Evolutionary conservation across 2,329 filamentous ascomycete species (phyloP).

Genomic region (Periglandula ipomoeae): DNA sequence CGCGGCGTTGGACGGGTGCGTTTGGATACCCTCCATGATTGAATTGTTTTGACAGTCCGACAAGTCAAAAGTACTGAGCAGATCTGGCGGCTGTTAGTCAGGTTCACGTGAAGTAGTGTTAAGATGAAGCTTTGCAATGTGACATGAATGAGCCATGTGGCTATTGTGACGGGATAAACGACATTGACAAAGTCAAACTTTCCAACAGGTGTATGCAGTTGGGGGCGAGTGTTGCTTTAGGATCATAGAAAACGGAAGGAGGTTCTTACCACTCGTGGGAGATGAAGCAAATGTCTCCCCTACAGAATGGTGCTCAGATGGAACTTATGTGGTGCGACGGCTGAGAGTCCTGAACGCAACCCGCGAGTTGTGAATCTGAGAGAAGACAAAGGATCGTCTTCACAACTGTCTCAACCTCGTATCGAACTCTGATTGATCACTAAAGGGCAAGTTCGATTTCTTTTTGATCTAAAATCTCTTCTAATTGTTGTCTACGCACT

Average conservation of each 20-base stretch:
- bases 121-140: background rate
- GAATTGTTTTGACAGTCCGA: slow-evolving; percentile 13
- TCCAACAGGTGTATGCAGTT: background rate
- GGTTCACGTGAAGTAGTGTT: background rate
- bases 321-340: slow-evolving; percentile 14
- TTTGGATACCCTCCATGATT: slow-evolving; percentile 81
- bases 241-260: slow-evolving; percentile 10
- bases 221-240: too few species aligned
- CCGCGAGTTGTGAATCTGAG: slow-evolving; percentile 4
- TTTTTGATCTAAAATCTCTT: slow-evolving; percentile 15
- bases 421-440: slow-evolving; percentile 16
- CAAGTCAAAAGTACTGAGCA: slow-evolving; percentile 19
- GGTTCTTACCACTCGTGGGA: slow-evolving; percentile 61
- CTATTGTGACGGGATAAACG: too few species aligned
- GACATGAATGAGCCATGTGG: too few species aligned
- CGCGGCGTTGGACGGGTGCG: slow-evolving; percentile 81
- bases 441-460: slow-evolving; percentile 21
- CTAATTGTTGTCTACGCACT: slow-evolving; percentile 29
- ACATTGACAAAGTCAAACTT: too few species aligned
- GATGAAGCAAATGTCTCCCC: slow-evolving; percentile 98
- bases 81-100: slow-evolving; percentile 19
- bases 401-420: slow-evolving; percentile 2
- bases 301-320: slow-evolving; percentile 32
- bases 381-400: background rate
- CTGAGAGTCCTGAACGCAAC: slow-evolving; percentile 13